Evolutionary conservation across 2,329 filamentous ascomycete genomes (phyloP).

Genomic region (Colletotrichum sansevieriae): DNA sequence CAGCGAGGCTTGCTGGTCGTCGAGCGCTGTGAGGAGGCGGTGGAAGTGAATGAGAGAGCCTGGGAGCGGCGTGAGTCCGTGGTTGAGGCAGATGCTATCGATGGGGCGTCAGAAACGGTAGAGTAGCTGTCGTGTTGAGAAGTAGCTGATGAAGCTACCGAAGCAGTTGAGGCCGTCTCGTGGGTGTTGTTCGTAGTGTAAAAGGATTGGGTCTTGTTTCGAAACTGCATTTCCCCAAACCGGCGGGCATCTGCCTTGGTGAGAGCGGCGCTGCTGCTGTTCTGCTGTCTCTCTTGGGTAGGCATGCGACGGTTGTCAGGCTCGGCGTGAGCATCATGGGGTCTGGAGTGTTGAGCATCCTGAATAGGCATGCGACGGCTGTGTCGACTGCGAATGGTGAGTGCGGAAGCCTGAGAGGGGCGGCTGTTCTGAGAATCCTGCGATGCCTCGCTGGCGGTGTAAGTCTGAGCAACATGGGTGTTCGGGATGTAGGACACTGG

Average conservation of each 20-base stretch:
- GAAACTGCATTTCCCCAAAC: not conserved
- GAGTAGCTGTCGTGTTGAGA: constrained; percentile 21
- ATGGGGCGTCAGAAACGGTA: constrained; percentile 4
- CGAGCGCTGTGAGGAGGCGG: not conserved
- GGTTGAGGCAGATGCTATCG: constrained; percentile 19
- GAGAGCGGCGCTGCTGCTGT: not conserved
- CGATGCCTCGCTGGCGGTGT: constrained; percentile 5
- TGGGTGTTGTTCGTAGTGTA: not conserved
- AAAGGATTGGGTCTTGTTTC: not conserved
- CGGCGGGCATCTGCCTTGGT: not conserved
- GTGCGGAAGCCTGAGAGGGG: constrained; percentile 19
- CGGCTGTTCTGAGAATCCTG: not conserved
- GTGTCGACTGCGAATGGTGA: not conserved
- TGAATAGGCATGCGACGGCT: constrained; percentile 5
- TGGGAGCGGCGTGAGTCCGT: constrained; percentile 12
- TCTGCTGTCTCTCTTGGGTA: not conserved
- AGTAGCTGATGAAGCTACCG: not conserved
- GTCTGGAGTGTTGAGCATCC: constrained; percentile 8
- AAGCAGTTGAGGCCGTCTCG: constrained; percentile 10
- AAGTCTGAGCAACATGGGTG: not conserved
- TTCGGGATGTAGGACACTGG: constrained; percentile 18
- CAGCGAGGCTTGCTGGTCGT: constrained; percentile 13
- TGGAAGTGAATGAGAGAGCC: not conserved
- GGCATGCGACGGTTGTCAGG: constrained; percentile 8
- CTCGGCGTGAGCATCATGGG: constrained; percentile 10